Percentiles rank a stretch among this genome's conserved stretches.
Evolutionary conservation across 805 yeast species (phyloP).

Genomic region (Barnettozyma botsteinii): DNA sequence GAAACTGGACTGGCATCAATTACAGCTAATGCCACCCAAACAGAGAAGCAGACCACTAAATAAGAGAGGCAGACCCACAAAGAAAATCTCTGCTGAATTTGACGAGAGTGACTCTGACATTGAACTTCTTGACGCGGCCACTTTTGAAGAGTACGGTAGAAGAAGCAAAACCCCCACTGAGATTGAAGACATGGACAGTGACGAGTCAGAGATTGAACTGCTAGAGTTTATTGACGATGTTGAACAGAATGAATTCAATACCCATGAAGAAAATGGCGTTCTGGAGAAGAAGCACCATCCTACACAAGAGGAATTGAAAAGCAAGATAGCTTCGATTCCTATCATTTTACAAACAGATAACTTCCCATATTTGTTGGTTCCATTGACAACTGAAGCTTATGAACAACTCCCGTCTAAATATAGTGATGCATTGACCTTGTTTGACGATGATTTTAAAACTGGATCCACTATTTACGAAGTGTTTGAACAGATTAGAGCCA

Average conservation of each 20-base stretch:
- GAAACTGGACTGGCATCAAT: too few species aligned
- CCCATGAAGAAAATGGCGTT: constrained; percentile 3
- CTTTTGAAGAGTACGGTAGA: too few species aligned
- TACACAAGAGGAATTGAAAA: not conserved
- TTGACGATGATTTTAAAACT: constrained; percentile 17
- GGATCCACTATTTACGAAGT: constrained; percentile 14
- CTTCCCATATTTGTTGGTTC: constrained; percentile 20
- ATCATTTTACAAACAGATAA: constrained; percentile 17
- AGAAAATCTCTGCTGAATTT: not conserved
- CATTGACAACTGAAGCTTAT: constrained; percentile 8
- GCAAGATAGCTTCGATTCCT: constrained; percentile 12
- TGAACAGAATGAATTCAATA: not conserved
- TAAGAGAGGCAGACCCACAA: not conserved
- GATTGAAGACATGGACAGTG: not conserved
- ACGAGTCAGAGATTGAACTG: constrained; percentile 7
- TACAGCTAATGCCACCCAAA: too few species aligned
- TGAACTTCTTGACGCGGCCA: constrained; percentile 12
- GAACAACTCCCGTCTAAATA: constrained; percentile 7
- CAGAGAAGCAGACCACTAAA: too few species aligned
- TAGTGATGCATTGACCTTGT: constrained; percentile 13
- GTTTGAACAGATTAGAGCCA: constrained; percentile 14
- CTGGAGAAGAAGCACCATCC: not conserved
- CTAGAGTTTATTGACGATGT: constrained; percentile 12
- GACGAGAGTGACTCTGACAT: constrained; percentile 4
- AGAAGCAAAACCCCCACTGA: not conserved